Percentiles rank a stretch among this genome's conserved stretches.
Evolutionary conservation across 1,139 yeast genomes (phyloP).

Genomic region (Nakaseomyces uthaithaninus): DNA sequence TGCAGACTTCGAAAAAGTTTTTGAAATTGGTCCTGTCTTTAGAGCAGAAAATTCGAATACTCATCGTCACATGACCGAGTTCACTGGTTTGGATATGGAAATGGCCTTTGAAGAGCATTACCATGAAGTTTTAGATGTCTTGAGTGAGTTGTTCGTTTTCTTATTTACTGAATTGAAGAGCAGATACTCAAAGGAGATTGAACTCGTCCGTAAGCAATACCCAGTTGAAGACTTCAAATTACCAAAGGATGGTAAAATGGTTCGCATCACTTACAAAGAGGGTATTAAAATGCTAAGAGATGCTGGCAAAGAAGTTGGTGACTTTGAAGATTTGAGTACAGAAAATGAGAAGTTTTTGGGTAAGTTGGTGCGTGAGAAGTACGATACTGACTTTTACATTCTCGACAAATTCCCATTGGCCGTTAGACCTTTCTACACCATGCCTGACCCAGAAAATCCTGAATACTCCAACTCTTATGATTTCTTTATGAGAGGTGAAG

Average conservation of each 20-base stretch:
- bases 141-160: constrained; percentile 80
- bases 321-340: constrained; percentile 82
- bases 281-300: constrained; percentile 82
- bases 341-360: constrained; percentile 94
- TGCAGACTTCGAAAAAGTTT: constrained; percentile 93
- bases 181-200: constrained; percentile 78
- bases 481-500: constrained; percentile 99
- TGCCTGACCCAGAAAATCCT: constrained; percentile 94
- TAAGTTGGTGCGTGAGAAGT: constrained; percentile 81
- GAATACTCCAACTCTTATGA: constrained; percentile 91
- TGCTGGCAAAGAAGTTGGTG: constrained; percentile 62
- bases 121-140: constrained; percentile 81
- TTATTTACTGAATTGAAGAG: constrained; percentile 75
- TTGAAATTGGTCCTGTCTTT: constrained; percentile 95
- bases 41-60: constrained; percentile 99
- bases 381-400: constrained; percentile 94
- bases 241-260: constrained; percentile 87
- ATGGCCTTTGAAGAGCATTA: constrained; percentile 98
- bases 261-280: constrained; percentile 79
- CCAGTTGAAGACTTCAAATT: constrained; percentile 96
- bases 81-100: constrained; percentile 93
- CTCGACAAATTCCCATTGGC: constrained; percentile 97
- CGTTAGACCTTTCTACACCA: constrained; percentile 95
- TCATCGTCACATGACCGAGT: constrained; percentile 98
- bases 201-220: constrained; percentile 83